Evolutionary conservation across 257 asterid species (phyloP).

Genomic region (Solanum sejunctum): DNA sequence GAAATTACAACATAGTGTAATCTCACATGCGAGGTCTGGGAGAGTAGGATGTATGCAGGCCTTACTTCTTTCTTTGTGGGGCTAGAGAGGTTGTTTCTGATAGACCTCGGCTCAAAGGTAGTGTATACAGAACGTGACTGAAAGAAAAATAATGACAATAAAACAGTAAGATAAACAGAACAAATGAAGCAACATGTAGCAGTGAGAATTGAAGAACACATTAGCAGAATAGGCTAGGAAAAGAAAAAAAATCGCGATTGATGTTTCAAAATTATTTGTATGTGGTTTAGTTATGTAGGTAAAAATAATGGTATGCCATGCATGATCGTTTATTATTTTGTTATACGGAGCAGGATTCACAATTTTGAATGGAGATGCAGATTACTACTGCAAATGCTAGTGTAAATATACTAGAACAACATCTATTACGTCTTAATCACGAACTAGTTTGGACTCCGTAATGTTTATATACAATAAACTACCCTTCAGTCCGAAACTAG

Average conservation of each 20-base stretch:
- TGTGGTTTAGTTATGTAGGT: neutral
- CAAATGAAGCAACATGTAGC: neutral
- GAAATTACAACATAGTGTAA: neutral
- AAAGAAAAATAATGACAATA: neutral
- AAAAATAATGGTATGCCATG: neutral
- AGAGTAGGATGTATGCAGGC: neutral
- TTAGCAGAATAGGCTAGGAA: neutral
- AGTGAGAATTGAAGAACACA: neutral
- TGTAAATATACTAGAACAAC: neutral
- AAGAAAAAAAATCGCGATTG: neutral
- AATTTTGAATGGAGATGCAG: neutral
- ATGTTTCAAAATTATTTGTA: neutral
- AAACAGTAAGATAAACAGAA: neutral
- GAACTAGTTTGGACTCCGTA: neutral
- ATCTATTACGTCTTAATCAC: neutral
- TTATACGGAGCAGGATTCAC: neutral
- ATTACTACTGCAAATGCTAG: neutral
- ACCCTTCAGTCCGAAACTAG: neutral
- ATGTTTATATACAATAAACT: neutral
- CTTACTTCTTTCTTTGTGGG: neutral
- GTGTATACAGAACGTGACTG: neutral
- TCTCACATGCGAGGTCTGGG: no score
- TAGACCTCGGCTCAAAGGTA: neutral
- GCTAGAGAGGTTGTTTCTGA: neutral
- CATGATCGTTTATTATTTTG: neutral